Evolutionary conservation across 1,139 yeast species (phyloP).

Genomic region (Taiozyma onychis): DNA sequence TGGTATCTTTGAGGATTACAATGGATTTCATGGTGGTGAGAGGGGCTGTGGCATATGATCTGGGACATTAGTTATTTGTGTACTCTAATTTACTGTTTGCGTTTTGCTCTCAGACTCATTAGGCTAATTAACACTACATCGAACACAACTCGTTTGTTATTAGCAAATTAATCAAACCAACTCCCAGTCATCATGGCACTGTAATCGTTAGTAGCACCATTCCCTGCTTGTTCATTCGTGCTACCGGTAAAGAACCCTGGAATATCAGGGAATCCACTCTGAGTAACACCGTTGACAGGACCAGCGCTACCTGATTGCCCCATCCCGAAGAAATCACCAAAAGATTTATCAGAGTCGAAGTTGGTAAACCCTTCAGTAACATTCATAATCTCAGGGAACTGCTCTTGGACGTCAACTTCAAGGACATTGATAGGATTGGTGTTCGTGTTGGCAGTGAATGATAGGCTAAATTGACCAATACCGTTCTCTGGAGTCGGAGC

Average conservation of each 20-base stretch:
- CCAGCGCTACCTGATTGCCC: not conserved
- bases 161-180: constrained; percentile 9
- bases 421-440: constrained; percentile 7
- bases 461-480: constrained; percentile 7
- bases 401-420: constrained; percentile 8
- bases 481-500: constrained; percentile 6
- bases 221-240: not conserved
- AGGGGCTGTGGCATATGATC: not conserved
- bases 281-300: not conserved
- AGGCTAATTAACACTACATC: not conserved
- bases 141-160: not conserved
- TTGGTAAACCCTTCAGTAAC: constrained; percentile 10
- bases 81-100: not conserved
- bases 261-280: constrained; percentile 1
- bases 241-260: constrained; percentile 1
- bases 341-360: constrained; percentile 14
- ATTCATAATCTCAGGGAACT: constrained; percentile 9
- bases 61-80: not conserved
- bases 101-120: too few species aligned
- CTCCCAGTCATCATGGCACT: constrained; percentile 8
- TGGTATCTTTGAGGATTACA: constrained; percentile 22
- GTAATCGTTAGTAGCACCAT: constrained; percentile 1
- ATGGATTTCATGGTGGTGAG: not conserved
- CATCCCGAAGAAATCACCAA: constrained; percentile 20
- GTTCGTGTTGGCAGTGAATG: constrained; percentile 1